A percentile compares a stretch with the other conserved stretches of the same genome.
Conservation (phyloP, 2,329 filamentous ascomycete genomes). For the Paracamarosporium sp. region DNA sequence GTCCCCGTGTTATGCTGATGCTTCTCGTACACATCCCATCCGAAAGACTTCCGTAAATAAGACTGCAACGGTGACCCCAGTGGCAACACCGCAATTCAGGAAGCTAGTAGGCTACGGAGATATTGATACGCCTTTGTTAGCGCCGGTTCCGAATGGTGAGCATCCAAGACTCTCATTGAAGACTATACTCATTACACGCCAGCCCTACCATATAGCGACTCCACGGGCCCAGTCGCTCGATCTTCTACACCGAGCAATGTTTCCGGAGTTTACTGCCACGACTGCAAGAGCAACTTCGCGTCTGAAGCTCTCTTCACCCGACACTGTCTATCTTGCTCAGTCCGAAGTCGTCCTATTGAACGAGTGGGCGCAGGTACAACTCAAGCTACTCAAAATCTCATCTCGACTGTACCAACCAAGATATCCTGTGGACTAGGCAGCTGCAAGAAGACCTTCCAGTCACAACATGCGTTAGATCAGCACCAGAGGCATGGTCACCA, state of each 20-base stretch:
- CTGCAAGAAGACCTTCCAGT: not conserved
- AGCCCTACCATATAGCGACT: not conserved
- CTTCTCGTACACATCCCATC: conserved; percentile 8
- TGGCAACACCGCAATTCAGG: not conserved
- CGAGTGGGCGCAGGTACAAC: not conserved
- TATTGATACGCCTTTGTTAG: conserved; percentile 7
- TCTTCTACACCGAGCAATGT: conserved; percentile 16
- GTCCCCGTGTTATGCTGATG: conserved; percentile 9
- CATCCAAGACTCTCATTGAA: not conserved
- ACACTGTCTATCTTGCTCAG: conserved; percentile 32
- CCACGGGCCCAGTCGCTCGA: not conserved
- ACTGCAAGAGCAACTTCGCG: conserved; percentile 28
- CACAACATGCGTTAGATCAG: not conserved
- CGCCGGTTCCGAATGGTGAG: not conserved
- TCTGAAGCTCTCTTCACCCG: conserved; percentile 19
- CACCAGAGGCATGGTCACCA: not conserved
- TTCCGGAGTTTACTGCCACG: conserved; percentile 16
- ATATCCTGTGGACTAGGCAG: not conserved
- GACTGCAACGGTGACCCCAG: no score
- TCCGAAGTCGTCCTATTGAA: not conserved
- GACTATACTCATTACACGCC: not conserved
- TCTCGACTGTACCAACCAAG: not conserved
- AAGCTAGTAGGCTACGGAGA: conserved; percentile 13
- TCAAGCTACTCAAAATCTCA: not conserved
- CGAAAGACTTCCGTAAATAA: not conserved